Base-by-base conservation (phyloP, 495 filamentous ascomycete genomes). In the Elasticomyces elasticus region DNA sequence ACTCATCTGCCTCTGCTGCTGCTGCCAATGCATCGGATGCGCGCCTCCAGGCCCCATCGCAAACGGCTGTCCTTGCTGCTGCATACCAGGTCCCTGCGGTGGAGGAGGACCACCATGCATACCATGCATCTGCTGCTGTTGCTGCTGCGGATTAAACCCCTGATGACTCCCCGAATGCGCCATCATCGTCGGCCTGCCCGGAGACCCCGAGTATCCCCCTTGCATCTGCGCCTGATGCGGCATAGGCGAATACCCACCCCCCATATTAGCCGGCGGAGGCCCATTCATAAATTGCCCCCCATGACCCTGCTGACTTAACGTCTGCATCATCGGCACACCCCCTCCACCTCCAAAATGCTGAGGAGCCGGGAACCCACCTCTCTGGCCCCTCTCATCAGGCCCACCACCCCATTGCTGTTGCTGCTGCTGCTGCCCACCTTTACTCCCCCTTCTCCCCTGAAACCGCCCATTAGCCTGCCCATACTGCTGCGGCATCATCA, bases 301-400 rank as follows among this genome's bases (percentile, higher is more conserved):
- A 19, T 73, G 71, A 26, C 77, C 76, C 49, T 70, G 71, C 27
- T 84, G 85, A 31, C 24, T 30, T 27, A 80, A 79, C 41, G 83
- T 83, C 62, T 84, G 86, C 55, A 87, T 81, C 86, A 92, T 90
- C 76, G 91, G 84, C n/a, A n/a, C n/a, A 1, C 83, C 83, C 5
- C 71, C 71, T 26, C 78, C 83, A n/a, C 33, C 33, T 37, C 33
- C n/a, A 37, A 37, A 37, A 37, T 37, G 33, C 33, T 37, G 33
- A n/a, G n/a, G n/a, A n/a, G n/a, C n/a, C n/a, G n/a, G n/a, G n/a
- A n/a, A n/a, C n/a, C n/a, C n/a, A n/a, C n/a, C n/a, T n/a, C n/a
- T n/a, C n/a, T n/a, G n/a, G n/a, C n/a, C n/a, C n/a, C n/a, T n/a
- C n/a, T n/a, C n/a, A n/a, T n/a, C n/a, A 2, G 42, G 42, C 5